These are phyloP conservation scores for Sphenostylis stenocarpa DNA, from an alignment of 306 rosid genomes.

Conservation along the genomic window DNA sequence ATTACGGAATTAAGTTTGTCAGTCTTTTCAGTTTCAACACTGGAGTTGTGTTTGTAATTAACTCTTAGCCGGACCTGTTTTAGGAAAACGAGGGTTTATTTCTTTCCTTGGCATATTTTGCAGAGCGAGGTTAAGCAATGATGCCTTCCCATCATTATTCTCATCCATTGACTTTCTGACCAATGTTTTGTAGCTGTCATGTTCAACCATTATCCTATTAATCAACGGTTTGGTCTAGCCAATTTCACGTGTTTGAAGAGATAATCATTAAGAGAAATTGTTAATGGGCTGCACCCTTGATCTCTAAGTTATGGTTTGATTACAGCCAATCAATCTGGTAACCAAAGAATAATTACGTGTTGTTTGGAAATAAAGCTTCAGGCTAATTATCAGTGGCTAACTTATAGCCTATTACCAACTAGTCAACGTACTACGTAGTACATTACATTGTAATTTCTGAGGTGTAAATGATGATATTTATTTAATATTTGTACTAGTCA, in stretches of 20 bases:
- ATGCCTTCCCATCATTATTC: neutral
- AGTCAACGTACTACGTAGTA: neutral
- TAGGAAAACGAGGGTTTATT: neutral
- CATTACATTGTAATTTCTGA: neutral
- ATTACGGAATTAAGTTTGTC: neutral
- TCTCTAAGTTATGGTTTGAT: neutral
- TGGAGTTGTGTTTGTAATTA: neutral
- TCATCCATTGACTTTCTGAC: neutral
- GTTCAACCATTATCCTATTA: neutral
- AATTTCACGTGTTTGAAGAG: neutral
- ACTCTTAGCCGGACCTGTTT: neutral
- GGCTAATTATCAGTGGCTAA: neutral
- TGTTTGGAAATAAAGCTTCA: neutral
- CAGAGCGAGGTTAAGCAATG: neutral
- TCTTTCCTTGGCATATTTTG: neutral
- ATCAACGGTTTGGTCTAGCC: neutral
- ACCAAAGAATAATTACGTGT: neutral
- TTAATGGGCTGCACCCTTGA: neutral
- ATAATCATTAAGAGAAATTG: neutral
- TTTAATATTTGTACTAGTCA: neutral
- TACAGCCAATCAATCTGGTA: neutral
- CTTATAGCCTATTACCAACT: neutral
- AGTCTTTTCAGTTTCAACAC: neutral
- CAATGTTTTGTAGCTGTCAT: neutral
- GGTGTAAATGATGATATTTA: neutral